phyloP scores from a whole-genome alignment of 257 asterid species.

The Primulina tabacum region DNA sequence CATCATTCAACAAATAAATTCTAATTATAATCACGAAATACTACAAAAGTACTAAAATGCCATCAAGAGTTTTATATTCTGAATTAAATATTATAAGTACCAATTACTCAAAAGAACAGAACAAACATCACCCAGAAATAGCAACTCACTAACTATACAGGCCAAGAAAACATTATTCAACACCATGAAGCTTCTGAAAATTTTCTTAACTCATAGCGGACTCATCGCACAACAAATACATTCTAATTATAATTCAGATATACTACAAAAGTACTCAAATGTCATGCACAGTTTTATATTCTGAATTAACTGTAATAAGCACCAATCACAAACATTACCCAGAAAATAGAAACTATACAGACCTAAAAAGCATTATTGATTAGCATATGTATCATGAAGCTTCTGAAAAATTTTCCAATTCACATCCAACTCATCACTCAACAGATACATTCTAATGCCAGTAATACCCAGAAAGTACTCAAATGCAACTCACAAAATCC shows the following conservation, averaged over 20 bases:
- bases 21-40: background rate
- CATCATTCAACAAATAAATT: background rate
- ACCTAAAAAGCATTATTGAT: background rate
- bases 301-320: background rate
- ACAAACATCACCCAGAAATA: background rate
- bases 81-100: background rate
- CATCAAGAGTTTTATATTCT: background rate
- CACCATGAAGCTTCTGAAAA: background rate
- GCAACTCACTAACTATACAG: background rate
- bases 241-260: background rate
- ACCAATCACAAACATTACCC: background rate
- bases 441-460: background rate
- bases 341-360: background rate
- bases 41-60: background rate
- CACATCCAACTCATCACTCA: background rate
- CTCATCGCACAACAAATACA: background rate
- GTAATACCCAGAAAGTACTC: background rate
- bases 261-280: background rate
- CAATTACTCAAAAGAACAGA: background rate
- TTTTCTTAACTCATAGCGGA: background rate
- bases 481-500: background rate
- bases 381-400: background rate
- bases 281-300: background rate
- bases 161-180: too few species aligned
- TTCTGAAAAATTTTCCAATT: background rate